Base-by-base conservation (phyloP, 805 yeast genomes). In the Lipomyces chichibuensis region DNA sequence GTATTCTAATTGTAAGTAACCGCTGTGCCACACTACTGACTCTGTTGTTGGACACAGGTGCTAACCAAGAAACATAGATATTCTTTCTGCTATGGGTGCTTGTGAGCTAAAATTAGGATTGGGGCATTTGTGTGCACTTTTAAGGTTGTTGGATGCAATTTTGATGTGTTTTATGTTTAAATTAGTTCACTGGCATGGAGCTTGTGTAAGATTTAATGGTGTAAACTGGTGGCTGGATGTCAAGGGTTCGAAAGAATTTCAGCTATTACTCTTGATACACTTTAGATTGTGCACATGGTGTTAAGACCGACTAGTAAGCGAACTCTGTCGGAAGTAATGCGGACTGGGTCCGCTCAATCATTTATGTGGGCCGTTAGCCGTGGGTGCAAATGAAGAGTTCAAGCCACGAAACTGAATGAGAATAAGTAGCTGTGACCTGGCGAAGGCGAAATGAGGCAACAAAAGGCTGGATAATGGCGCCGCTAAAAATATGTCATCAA, bases 1-100 rank as follows among this genome's bases (percentile, higher is more conserved):
- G 97, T 27, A 87, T 94, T 27, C 82, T 95, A 64, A 86, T 94
- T 62, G 81, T 90, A 37, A 65, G 72, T 55, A n/a, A 6, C 39
- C 90, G 89, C 77, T 89, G 89, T 79, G 79, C 89, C 67, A 75
- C 89, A 61, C 89, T 20, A 4, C 29, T 32, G 27, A 11, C 13
- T 46, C 27, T 51, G 53, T 64, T 14, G 37, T 51, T 23, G 23
- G 9, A n/a, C 14, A 43, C 8, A 17, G 27, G 13, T 32, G 20
- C 54, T 60, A 27, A 27, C 57, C n/a, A 9, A 11, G 11, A 29
- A 13, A 11, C 9, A n/a, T 32, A 69, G 70, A 17, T 73, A 2
- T 73, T 73, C 56, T 73, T 73, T 58, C 53, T 73, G 46, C 54
- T 73, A 2, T 73, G 75, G 75, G 75, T 73, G 3, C 61, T 73